Evolutionary conservation across 257 asterid genomes (phyloP).

Genomic region (Echium plantagineum): DNA sequence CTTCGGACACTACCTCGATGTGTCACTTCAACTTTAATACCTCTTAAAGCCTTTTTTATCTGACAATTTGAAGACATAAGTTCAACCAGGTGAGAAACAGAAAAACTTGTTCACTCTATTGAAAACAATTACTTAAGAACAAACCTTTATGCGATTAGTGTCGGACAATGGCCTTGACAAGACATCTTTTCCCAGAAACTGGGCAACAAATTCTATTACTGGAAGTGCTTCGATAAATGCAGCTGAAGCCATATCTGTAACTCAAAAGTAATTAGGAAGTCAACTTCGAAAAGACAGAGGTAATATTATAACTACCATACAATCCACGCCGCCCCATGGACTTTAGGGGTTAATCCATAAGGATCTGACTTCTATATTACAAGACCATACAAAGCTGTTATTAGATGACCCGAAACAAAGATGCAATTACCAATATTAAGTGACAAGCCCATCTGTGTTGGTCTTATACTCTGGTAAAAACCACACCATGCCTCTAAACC

Average conservation of each 20-base stretch:
- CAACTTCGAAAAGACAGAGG: background rate
- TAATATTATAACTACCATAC: background rate
- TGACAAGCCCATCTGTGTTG: conserved; percentile 97
- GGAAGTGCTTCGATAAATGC: conserved; percentile 98
- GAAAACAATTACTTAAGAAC: background rate
- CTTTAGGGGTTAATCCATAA: too few species aligned
- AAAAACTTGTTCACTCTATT: background rate
- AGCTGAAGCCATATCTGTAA: conserved; percentile 96
- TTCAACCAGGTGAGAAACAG: background rate
- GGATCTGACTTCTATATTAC: too few species aligned
- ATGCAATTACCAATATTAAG: conserved; percentile 65
- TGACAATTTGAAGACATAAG: conserved; percentile 15
- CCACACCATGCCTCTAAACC: conserved; percentile 99
- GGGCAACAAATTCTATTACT: conserved; percentile 84
- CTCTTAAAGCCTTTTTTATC: conserved; percentile 96
- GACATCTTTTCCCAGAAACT: conserved; percentile 81
- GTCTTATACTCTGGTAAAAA: conserved; percentile 94
- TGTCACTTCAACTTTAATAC: conserved; percentile 98
- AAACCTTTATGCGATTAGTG: conserved; percentile 84
- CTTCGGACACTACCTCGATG: conserved; percentile 89
- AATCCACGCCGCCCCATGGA: too few species aligned
- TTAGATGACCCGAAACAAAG: background rate
- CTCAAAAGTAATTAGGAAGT: conserved; percentile 2
- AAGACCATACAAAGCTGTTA: too few species aligned
- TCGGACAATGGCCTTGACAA: conserved; percentile 81